These are phyloP conservation scores for Trametes villosa DNA, from an alignment of 768 basidiomycete species.

Conservation along the genomic window DNA sequence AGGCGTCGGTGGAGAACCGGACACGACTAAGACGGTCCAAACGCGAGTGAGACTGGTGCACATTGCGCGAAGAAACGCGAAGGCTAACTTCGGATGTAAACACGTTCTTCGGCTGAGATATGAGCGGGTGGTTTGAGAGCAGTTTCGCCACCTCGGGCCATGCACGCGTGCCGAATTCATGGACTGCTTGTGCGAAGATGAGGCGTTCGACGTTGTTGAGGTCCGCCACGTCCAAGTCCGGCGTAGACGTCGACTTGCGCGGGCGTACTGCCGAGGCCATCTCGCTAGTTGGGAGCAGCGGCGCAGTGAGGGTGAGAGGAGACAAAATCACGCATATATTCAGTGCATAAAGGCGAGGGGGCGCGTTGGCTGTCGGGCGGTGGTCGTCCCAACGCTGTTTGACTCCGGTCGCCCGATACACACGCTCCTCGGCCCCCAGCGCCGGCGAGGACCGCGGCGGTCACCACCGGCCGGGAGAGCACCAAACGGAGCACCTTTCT, in stretches of 20 bases:
- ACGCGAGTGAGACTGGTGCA: slow-evolving; percentile 11
- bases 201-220: slow-evolving; percentile 65
- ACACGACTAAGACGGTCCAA: slow-evolving; percentile 57
- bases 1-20: slow-evolving; percentile 66
- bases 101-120: slow-evolving; percentile 62
- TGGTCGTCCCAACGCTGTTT: background rate
- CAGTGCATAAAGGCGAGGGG: background rate
- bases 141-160: slow-evolving; percentile 72
- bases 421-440: no score
- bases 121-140: slow-evolving; percentile 72
- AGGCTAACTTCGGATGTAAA: slow-evolving; percentile 68
- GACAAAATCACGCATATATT: slow-evolving; percentile 9
- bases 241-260: slow-evolving; percentile 12
- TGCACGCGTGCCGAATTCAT: slow-evolving; percentile 72
- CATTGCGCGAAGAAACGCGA: slow-evolving; percentile 8
- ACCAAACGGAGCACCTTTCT: background rate
- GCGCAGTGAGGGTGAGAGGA: background rate
- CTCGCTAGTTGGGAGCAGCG: background rate
- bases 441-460: background rate
- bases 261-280: slow-evolving; percentile 23
- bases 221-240: slow-evolving; percentile 22
- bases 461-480: background rate
- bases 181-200: slow-evolving; percentile 84
- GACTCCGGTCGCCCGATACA: background rate
- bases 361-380: background rate